phyloP scores from a whole-genome alignment of 108 stramenopile species.

The Cyclotella distinguenda region DNA sequence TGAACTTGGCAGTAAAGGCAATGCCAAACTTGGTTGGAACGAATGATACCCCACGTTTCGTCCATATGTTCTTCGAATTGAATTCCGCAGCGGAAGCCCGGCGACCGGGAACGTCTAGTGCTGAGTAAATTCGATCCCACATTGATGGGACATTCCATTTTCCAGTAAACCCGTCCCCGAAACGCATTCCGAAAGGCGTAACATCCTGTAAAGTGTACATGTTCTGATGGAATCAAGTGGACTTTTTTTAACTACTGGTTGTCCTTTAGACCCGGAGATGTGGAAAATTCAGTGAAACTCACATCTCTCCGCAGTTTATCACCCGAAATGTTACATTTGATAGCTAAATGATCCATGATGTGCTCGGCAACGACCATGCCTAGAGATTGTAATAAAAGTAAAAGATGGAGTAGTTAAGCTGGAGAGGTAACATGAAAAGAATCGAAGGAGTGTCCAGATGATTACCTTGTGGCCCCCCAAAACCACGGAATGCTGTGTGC shows the following conservation, averaged over 20 bases:
- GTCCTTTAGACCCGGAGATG: no score
- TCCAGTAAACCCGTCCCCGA: constrained; percentile 59
- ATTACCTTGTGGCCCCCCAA: constrained; percentile 93
- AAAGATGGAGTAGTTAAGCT: no score
- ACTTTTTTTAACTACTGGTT: no score
- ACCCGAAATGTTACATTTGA: constrained; percentile 53
- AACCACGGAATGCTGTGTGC: constrained; percentile 94
- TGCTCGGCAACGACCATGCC: constrained; percentile 85
- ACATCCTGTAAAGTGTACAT: constrained; percentile 75
- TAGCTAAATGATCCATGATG: constrained; percentile 89
- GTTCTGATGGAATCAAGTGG: constrained; percentile 43
- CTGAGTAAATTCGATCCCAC: constrained; percentile 66
- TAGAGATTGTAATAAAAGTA: no score
- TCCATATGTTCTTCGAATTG: constrained; percentile 80
- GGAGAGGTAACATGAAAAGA: no score
- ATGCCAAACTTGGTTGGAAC: constrained; percentile 96
- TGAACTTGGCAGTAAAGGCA: constrained; percentile 74
- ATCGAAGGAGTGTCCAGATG: no score
- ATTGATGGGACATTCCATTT: constrained; percentile 88
- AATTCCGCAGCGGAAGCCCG: constrained; percentile 70
- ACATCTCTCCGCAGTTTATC: constrained; percentile 60
- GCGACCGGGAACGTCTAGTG: constrained; percentile 62
- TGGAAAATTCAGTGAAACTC: no score
- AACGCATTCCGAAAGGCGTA: constrained; percentile 85
- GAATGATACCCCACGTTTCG: constrained; percentile 83